Base-by-base conservation (phyloP, 139 green algal species). In the Coelastrella sp. region DNA sequence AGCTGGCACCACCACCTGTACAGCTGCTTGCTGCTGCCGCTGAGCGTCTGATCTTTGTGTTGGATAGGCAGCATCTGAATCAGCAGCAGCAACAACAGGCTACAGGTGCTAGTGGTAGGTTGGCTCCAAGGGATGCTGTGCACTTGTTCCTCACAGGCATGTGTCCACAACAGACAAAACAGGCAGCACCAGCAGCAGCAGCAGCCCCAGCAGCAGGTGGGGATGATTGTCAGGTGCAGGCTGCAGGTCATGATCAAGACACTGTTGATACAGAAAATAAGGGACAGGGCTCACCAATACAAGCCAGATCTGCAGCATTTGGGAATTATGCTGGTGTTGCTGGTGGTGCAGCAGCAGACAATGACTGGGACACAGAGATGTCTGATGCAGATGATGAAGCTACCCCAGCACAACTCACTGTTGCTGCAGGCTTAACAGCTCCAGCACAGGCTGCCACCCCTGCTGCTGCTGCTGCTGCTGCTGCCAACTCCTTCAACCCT, bases 201-300 rank as follows among this genome's bases (percentile, higher is more conserved):
- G 80, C 20, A 58, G 80, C 80, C 72, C 57, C 80, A 85, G 80
- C 58, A 65, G 78, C 78, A 84, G 56, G 78, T 19, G 56, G 27
- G 11, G 11, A 24, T 20, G n/a, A 25, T 3, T 49, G 35, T 1
- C 35, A 49, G 35, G 35, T 49, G 35, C 35, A 49, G 35, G 35
- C 35, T 49, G 35, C 35, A 3, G 35, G 35, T 60, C 0, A 25
- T 35, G n/a, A 20, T 73, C 8, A 4, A 56, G 80, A 6, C 4
- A 22, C 7, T 1, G 4, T 6, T 73, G 80, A 19, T 49, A 58
- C 80, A 49, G 78, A 58, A 85, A 22, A 12, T 20, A 7, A 49
- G 35, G 35, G 35, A 49, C 35, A 49, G 35, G 35, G 1, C 35
- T 49, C 35, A 49, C 35, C 35, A 49, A 49, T 3, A 49, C 35